Conservation (phyloP, 2,329 filamentous ascomycete species). For the Verticillium tricorpus region DNA sequence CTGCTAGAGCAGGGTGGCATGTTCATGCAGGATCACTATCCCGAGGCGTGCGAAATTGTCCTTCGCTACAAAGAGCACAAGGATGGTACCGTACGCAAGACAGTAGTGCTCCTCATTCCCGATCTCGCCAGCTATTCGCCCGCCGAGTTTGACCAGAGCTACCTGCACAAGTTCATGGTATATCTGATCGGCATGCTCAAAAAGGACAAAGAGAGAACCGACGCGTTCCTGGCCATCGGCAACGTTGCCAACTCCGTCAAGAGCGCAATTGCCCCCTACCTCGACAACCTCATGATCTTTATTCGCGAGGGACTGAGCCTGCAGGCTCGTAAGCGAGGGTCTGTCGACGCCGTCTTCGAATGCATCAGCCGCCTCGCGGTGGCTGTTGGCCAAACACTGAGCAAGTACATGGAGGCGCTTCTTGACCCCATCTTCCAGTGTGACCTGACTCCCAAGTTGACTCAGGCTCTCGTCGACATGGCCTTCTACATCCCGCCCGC, state of each 20-base stretch:
- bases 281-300: conserved; percentile 90
- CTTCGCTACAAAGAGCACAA: conserved; percentile 90
- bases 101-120: conserved; percentile 86
- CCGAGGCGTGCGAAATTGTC: conserved; percentile 88
- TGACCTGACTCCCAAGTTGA: conserved; percentile 87
- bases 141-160: conserved; percentile 78
- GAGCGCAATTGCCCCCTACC: conserved; percentile 88
- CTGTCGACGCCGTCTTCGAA: conserved; percentile 82
- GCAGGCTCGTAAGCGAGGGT: conserved; percentile 63
- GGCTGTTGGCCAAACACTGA: conserved; percentile 91
- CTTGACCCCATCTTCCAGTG: conserved; percentile 96
- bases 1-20: conserved; percentile 92
- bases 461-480: conserved; percentile 95
- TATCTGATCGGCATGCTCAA: conserved; percentile 92
- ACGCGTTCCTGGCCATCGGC: conserved; percentile 92
- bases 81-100: conserved; percentile 80
- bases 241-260: conserved; percentile 96
- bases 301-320: conserved; percentile 86
- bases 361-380: conserved; percentile 96
- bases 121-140: conserved; percentile 91
- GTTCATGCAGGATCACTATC: conserved; percentile 97
- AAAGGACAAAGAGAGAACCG: conserved; percentile 88
- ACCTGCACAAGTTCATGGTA: conserved; percentile 95
- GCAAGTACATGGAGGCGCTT: conserved; percentile 96
- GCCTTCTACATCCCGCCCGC: conserved; percentile 97